Evolutionary conservation across 345 rosid species (phyloP).

Genomic region (Turritis glabra): DNA sequence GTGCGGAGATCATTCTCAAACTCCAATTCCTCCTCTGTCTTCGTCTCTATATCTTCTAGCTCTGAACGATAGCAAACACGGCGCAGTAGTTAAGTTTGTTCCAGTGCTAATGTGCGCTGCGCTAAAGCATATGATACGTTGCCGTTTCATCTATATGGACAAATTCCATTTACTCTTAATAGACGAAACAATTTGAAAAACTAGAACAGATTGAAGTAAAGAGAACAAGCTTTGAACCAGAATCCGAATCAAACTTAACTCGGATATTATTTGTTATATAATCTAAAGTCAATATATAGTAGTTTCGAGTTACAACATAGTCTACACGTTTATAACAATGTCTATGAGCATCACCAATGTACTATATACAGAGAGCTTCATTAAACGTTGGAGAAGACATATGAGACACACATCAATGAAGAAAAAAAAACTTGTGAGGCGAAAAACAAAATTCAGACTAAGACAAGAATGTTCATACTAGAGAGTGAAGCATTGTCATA

Average conservation of each 20-base stretch:
- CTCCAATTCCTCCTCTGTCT: too few species aligned
- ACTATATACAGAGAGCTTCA: slow-evolving; percentile 31
- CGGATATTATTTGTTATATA: neutral
- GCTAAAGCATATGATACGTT: too few species aligned
- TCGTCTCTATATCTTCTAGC: too few species aligned
- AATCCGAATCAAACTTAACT: neutral
- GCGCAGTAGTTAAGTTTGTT: too few species aligned
- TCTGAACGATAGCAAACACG: too few species aligned
- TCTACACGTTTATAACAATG: slow-evolving; percentile 29
- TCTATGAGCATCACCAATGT: slow-evolving; percentile 31
- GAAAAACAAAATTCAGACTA: neutral
- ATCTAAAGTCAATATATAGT: slow-evolving; percentile 12
- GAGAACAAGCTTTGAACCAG: neutral
- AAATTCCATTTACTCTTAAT: neutral
- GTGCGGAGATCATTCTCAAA: too few species aligned
- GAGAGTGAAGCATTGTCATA: neutral
- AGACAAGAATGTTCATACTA: slow-evolving; percentile 18
- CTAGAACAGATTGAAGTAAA: neutral
- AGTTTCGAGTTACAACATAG: slow-evolving; percentile 27
- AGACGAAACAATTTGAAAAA: neutral
- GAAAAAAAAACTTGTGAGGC: slow-evolving; percentile 1
- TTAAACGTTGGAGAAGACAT: slow-evolving; percentile 11
- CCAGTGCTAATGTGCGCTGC: too few species aligned
- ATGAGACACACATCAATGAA: slow-evolving; percentile 10
- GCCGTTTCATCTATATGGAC: neutral